A percentile compares a stretch with the other conserved stretches of the same genome.
These are phyloP conservation scores for Cladosporium velox DNA, from an alignment of 2,329 filamentous ascomycete species.

Conservation along the genomic window DNA sequence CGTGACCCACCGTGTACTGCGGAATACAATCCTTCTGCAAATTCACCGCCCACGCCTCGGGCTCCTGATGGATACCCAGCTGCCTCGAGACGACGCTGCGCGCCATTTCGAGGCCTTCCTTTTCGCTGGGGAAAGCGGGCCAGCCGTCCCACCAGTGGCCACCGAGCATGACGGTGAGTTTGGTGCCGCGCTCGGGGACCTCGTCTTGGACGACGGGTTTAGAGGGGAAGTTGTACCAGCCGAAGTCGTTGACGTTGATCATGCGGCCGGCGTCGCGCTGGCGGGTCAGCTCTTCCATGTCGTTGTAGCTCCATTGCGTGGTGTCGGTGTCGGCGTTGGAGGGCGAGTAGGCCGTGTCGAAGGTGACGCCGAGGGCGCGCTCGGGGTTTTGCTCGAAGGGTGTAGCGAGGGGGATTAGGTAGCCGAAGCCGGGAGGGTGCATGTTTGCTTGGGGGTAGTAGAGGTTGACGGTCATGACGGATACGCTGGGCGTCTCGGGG, in stretches of 20 bases:
- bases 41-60: slow-evolving; percentile 62
- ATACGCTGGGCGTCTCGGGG: slow-evolving; percentile 57
- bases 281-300: slow-evolving; percentile 29
- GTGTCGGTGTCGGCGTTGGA: slow-evolving; percentile 28
- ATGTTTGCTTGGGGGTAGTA: slow-evolving; percentile 71
- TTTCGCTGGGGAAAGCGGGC: slow-evolving; percentile 61
- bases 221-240: slow-evolving; percentile 38
- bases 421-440: slow-evolving; percentile 77
- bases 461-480: slow-evolving; percentile 89
- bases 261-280: slow-evolving; percentile 30
- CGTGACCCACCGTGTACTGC: slow-evolving; percentile 83
- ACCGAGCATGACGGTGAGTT: slow-evolving; percentile 91
- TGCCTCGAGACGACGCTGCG: slow-evolving; percentile 70
- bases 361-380: slow-evolving; percentile 84
- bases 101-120: slow-evolving; percentile 70
- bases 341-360: slow-evolving; percentile 67
- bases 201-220: slow-evolving; percentile 36
- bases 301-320: slow-evolving; percentile 29
- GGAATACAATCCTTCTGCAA: slow-evolving; percentile 77
- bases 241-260: slow-evolving; percentile 39
- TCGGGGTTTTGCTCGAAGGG: slow-evolving; percentile 75
- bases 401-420: slow-evolving; percentile 79
- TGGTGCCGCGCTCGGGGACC: slow-evolving; percentile 63
- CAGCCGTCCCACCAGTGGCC: slow-evolving; percentile 85
- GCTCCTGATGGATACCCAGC: slow-evolving; percentile 66